A percentile compares a stretch with the other conserved stretches of the same genome.
These are phyloP conservation scores for Helminthosporium solani DNA, from an alignment of 2,329 filamentous ascomycete genomes.

Conservation along the genomic window DNA sequence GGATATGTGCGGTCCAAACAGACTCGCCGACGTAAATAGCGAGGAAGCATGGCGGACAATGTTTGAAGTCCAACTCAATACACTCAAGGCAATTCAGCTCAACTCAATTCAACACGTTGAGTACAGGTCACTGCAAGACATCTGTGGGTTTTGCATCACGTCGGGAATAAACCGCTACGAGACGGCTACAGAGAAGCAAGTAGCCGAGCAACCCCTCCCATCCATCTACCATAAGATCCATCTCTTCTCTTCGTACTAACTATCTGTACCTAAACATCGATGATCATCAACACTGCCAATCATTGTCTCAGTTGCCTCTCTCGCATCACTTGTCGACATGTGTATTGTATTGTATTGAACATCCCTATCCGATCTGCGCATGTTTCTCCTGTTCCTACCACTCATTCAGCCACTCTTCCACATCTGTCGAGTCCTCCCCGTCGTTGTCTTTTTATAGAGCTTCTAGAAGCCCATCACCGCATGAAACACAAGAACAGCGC, in stretches of 20 bases:
- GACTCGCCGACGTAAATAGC: constrained; percentile 7
- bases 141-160: background rate
- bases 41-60: constrained; percentile 15
- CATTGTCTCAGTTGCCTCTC: no score
- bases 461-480: no score
- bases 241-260: no score
- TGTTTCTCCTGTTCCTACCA: background rate
- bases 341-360: no score
- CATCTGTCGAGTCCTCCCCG: background rate
- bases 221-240: no score
- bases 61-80: no score
- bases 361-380: background rate
- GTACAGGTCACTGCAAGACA: background rate
- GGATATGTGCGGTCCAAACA: background rate
- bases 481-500: no score
- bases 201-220: constrained; percentile 6
- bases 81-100: no score
- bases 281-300: background rate
- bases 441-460: background rate
- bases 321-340: no score
- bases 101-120: no score
- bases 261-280: no score
- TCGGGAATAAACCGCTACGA: constrained; percentile 6
- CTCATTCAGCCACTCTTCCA: background rate
- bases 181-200: constrained; percentile 1